Conservation (phyloP, 352 stramenopile species). For the Phytophthora agathidicida region DNA sequence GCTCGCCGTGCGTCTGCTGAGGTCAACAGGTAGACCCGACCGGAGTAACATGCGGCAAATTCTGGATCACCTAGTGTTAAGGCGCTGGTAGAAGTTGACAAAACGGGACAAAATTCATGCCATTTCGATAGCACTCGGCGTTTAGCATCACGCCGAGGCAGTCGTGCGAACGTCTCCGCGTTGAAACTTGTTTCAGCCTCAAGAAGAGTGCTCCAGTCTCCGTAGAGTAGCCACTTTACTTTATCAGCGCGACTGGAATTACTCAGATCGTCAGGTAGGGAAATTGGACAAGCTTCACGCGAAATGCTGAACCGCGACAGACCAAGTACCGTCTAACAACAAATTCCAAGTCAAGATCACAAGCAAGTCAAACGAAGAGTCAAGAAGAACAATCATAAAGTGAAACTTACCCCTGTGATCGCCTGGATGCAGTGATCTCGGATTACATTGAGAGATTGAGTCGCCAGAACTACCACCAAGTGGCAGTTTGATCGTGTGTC, state of each 20-base stretch:
- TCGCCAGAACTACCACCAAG: slow-evolving; percentile 49
- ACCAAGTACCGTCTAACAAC: slow-evolving; percentile 46
- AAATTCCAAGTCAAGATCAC: background rate
- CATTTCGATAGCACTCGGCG: slow-evolving; percentile 51
- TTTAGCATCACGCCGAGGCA: slow-evolving; percentile 34
- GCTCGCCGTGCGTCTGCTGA: slow-evolving; percentile 32
- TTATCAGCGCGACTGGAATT: slow-evolving; percentile 47
- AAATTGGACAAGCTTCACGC: slow-evolving; percentile 33
- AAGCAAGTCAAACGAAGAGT: slow-evolving; percentile 1
- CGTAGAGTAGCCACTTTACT: slow-evolving; percentile 65
- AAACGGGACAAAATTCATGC: slow-evolving; percentile 70
- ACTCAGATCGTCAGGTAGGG: slow-evolving; percentile 48
- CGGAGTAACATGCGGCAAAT: slow-evolving; percentile 49
- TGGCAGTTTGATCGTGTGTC: slow-evolving; percentile 27
- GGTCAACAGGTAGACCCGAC: slow-evolving; percentile 61
- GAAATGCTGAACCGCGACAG: slow-evolving; percentile 52
- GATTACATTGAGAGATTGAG: slow-evolving; percentile 53
- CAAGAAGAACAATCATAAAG: background rate
- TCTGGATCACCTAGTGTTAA: slow-evolving; percentile 45
- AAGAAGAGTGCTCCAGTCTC: slow-evolving; percentile 50
- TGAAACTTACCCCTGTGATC: slow-evolving; percentile 61
- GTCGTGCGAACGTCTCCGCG: slow-evolving; percentile 2
- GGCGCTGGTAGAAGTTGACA: slow-evolving; percentile 27
- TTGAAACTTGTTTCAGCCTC: slow-evolving; percentile 9
- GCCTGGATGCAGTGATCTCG: slow-evolving; percentile 61